Base-by-base conservation (phyloP, 805 yeast species). In the Suhomyces emberorum region DNA sequence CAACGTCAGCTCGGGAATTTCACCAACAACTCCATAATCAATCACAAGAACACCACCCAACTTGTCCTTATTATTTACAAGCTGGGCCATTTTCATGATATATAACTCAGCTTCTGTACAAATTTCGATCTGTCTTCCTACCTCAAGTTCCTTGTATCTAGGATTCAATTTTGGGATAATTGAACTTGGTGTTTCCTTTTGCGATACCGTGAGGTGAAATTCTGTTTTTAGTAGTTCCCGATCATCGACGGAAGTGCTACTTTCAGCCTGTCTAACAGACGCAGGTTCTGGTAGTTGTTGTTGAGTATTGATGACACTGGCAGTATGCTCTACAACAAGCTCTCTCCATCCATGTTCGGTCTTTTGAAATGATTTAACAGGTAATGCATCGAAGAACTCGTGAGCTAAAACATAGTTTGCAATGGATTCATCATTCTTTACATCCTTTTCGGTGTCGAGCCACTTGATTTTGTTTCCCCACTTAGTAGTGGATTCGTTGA, bases 361-460 rank as follows among this genome's bases (percentile, higher is more conserved):
- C 43, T 71, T 73, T 35, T 72, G 70, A 52, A 83, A 86, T 44
- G 80, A 74, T 44, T 81, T 79, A 16, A 87, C 79, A 0, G 95
- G 95, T 38, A 87, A 63, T 0, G 95, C 95, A 59, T 87, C 95
- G 52, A 82, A 87, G 50, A 87, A 87, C 56, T 87, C 95, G 54
- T 87, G 95, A 0, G 95, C 93, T 36, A 87, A 55, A 4, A 84
- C 67, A 52, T 76, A 86, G 41, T 83, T 82, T 28, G 85, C 68
- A 25, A 52, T 48, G 2, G 45, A 39, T 3, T 36, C 25, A 19
- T 48, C 51, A 7, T 49, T 30, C 7, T 18, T 32, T 3, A 74
- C 56, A 39, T 76, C 81, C 31, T 68, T 65, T 42, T 76, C 80
- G 6, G 79, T 80, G 38, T 76, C 77, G 3, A 74, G 66, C 86